These are phyloP conservation scores for Camellia granthamiana DNA, from an alignment of 148 eudicot species.

Conservation along the genomic window DNA sequence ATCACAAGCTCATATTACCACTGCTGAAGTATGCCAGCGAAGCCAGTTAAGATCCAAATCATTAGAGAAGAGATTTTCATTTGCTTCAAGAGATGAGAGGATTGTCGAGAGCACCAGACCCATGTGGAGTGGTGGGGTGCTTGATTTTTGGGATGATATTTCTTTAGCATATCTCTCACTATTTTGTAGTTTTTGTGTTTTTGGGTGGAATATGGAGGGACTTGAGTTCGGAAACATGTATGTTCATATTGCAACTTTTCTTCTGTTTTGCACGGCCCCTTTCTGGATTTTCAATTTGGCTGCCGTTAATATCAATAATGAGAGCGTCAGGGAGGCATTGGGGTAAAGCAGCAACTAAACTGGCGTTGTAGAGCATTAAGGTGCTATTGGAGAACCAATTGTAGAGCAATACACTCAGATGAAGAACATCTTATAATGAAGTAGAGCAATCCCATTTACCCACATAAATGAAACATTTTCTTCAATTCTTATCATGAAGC, in stretches of 20 bases:
- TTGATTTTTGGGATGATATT: conserved; percentile 85
- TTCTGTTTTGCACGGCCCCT: conserved; percentile 80
- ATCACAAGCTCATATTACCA: conserved; percentile 39
- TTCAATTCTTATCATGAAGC: not conserved
- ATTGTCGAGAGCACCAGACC: conserved; percentile 43
- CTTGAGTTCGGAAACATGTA: conserved; percentile 90
- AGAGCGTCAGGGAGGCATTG: conserved; percentile 51
- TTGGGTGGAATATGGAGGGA: conserved; percentile 96
- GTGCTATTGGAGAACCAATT: not conserved
- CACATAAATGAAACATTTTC: not conserved
- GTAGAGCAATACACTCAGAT: not conserved
- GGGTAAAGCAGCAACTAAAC: too few relatives aligned
- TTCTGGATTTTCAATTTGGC: conserved; percentile 84
- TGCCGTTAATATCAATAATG: conserved; percentile 67
- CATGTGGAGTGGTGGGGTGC: conserved; percentile 66
- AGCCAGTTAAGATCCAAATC: conserved; percentile 32
- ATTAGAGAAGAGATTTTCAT: conserved; percentile 57
- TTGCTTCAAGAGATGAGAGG: conserved; percentile 51
- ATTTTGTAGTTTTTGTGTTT: conserved; percentile 79
- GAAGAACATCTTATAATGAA: too few relatives aligned
- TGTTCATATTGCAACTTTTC: conserved; percentile 80
- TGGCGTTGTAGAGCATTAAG: too few relatives aligned
- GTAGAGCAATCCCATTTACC: not conserved
- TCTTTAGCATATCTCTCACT: conserved; percentile 71
- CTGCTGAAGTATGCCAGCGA: conserved; percentile 20